Conservation (phyloP, 73 alveolate genomes). For the Durusdinium trenchii region DNA sequence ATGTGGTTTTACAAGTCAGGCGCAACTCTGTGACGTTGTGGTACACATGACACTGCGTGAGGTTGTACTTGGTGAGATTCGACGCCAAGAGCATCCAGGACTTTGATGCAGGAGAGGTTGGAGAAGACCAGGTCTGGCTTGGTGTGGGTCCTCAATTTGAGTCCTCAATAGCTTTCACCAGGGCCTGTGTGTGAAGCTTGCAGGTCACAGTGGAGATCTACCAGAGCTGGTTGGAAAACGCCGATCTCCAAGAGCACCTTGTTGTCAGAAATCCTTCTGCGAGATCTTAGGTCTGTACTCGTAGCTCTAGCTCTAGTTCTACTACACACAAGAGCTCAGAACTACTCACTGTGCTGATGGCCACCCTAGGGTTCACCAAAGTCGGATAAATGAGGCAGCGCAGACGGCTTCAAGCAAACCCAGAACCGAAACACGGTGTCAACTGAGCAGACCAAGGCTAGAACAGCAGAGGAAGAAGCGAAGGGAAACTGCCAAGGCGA, state of each 20-base stretch:
- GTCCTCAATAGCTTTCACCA: not conserved
- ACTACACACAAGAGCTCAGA: no score
- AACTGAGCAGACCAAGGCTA: slow-evolving; percentile 43
- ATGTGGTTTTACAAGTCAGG: no score
- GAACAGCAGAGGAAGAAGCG: slow-evolving; percentile 42
- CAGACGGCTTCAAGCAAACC: no score
- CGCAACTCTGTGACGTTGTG: no score
- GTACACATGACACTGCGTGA: no score
- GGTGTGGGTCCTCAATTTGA: not conserved
- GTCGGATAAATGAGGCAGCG: no score
- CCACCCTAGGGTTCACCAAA: no score
- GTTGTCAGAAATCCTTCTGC: no score
- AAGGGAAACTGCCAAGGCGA: not conserved
- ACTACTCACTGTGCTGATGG: no score
- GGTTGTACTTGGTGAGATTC: slow-evolving; percentile 71
- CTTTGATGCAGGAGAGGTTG: slow-evolving; percentile 30
- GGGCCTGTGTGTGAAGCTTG: not conserved
- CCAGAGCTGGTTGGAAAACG: slow-evolving; percentile 71
- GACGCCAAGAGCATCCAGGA: slow-evolving; percentile 58
- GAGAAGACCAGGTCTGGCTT: slow-evolving; percentile 4
- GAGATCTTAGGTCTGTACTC: no score
- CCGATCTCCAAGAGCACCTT: slow-evolving; percentile 19
- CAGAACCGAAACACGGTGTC: no score
- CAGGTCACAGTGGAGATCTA: slow-evolving; percentile 91
- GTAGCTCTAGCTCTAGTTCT: no score